Evolutionary conservation across 768 basidiomycete genomes (phyloP).

Genomic region (Filobasidium floriforme): DNA sequence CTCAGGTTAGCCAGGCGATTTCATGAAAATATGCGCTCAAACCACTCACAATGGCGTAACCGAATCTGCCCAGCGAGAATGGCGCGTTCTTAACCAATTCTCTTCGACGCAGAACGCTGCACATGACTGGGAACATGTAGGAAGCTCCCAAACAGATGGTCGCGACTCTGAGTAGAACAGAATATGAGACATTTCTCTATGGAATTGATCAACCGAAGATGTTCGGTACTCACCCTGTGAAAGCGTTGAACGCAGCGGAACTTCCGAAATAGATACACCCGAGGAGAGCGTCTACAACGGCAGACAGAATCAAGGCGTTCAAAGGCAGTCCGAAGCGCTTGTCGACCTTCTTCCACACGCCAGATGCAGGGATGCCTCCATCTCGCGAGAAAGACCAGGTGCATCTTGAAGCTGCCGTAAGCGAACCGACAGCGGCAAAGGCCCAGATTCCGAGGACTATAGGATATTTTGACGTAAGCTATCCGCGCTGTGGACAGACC

Average conservation of each 20-base stretch:
- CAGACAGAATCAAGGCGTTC: constrained; percentile 58
- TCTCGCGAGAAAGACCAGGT: constrained; percentile 68
- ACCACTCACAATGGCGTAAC: constrained; percentile 32
- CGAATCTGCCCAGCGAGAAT: constrained; percentile 44
- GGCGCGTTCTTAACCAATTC: constrained; percentile 49
- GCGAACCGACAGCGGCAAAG: constrained; percentile 60
- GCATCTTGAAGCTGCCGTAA: constrained; percentile 60
- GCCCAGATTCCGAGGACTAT: constrained; percentile 36
- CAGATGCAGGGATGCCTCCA: constrained; percentile 56
- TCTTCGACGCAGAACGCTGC: constrained; percentile 50
- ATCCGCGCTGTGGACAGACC: not conserved
- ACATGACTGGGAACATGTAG: constrained; percentile 58
- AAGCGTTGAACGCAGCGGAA: constrained; percentile 60
- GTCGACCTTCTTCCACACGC: constrained; percentile 51
- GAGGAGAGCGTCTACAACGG: constrained; percentile 55
- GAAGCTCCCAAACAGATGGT: constrained; percentile 62
- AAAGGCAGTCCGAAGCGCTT: constrained; percentile 52
- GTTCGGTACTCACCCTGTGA: constrained; percentile 47
- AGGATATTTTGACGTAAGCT: not conserved
- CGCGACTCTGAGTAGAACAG: constrained; percentile 46
- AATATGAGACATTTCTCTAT: not conserved
- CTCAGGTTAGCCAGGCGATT: constrained; percentile 35
- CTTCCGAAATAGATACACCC: constrained; percentile 57
- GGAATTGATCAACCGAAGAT: not conserved
- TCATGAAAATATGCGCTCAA: not conserved